These are phyloP conservation scores for Escovopsis sp. DNA, from an alignment of 2,329 filamentous ascomycete genomes.

Conservation along the genomic window DNA sequence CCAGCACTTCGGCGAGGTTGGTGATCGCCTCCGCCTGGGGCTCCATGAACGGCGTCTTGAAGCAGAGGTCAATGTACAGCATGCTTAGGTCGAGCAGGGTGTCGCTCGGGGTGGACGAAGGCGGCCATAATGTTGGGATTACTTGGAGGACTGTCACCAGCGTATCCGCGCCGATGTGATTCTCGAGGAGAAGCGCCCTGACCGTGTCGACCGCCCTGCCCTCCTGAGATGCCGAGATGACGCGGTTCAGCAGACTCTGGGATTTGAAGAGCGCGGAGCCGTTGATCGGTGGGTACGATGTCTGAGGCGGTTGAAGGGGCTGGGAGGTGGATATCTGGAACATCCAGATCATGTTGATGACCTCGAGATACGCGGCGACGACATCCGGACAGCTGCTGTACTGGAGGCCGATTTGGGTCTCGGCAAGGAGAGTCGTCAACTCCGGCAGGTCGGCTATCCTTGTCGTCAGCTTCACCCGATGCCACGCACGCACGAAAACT, in stretches of 20 bases:
- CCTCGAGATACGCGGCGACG: conserved; percentile 30
- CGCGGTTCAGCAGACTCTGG: conserved; percentile 22
- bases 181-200: conserved; percentile 14
- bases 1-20: conserved; percentile 32
- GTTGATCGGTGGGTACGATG: conserved; percentile 6
- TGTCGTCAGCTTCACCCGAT: conserved; percentile 7
- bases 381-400: conserved; percentile 25
- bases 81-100: conserved; percentile 20
- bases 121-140: conserved; percentile 18
- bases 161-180: conserved; percentile 18
- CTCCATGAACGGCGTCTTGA: conserved; percentile 25
- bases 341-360: conserved; percentile 27
- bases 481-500: too few relatives aligned
- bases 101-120: conserved; percentile 10
- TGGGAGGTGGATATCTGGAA: conserved; percentile 12
- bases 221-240: conserved; percentile 19
- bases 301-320: conserved; percentile 10
- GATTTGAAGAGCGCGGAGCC: conserved; percentile 25
- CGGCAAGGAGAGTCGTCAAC: conserved; percentile 16
- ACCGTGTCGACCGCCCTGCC: conserved; percentile 12
- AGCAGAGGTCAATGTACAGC: conserved; percentile 29
- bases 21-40: conserved; percentile 32
- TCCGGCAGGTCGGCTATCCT: conserved; percentile 16
- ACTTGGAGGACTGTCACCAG: conserved; percentile 23
- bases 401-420: conserved; percentile 11